Evolutionary conservation across 2,329 filamentous ascomycete genomes (phyloP), one percentile per base, ranked within the genome.

Genomic region (Lachnellula willkommii): DNA sequence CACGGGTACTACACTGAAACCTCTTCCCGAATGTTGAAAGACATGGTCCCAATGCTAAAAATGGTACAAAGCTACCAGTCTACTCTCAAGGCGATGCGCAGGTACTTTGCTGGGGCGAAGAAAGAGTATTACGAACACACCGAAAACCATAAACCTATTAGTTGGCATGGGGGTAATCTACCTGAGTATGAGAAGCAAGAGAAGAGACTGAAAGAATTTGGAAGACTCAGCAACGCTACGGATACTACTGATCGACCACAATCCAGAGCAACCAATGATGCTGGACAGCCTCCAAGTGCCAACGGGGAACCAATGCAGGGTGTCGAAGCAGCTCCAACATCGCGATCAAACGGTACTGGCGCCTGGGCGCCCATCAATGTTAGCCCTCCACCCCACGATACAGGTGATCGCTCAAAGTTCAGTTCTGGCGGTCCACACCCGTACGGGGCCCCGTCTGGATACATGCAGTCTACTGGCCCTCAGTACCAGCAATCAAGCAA

Each of bases 11-110:
- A 57, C 39, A 47, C 79, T 0, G 74, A 74, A 1, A 69, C 79
- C 46, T 74, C 80, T 0, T 74, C 76, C 52, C 75, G 75, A 47
- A 75, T 81, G 7, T 71, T 85, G 22, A 70, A 70, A 2, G 74
- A 76, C 47, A 80, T 85, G 75, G 73, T 76, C 0, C 69, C 69
- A 3, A 76, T 76, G 65, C 69, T 84, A 45, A 76, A 77, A 53
- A 82, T 84, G 79, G 81, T 81, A 1, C 74, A 74, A 32, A 78
- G 77, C 3, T 85, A 83, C 68, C 74, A 79, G 54, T 72, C 70
- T 47, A 79, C 81, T 7, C 76, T 85, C 54, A 71, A 72, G 28
- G 75, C 77, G 15, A 79, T 82, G 73, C 75, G 81, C 60, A 66
- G 68, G 3, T 84, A 80, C 62, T 84, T 81, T 60, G 66, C 72